Base-by-base conservation (phyloP, 805 yeast genomes). In the Metschnikowia shivogae region DNA sequence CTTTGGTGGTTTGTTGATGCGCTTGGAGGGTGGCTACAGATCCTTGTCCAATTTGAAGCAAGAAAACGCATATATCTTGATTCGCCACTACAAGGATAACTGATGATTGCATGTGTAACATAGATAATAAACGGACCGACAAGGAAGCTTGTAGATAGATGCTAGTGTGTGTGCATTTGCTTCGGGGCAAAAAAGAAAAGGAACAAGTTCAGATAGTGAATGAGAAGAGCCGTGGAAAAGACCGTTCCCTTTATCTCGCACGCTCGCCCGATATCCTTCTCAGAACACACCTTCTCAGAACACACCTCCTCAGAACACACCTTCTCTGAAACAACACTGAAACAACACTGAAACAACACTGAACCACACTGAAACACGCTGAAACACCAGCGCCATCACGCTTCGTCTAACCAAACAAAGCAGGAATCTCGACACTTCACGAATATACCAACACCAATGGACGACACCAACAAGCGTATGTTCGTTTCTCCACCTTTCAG, bases 21-120 rank as follows among this genome's bases (percentile, higher is more conserved):
- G 97, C 60, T 74, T 93, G 53, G 98, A 93, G 70, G 99, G 99
- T 56, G 87, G 88, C 46, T 93, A 90, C 72, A 82, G 97, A 66
- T 84, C 86, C 38, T 79, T 93, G 60, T 86, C 92, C 43, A 76
- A 81, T 58, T 80, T 93, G 66, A 93, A 92, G 68, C 98, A 92
- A 72, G 98, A 92, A 62, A 89, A 87, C 62, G 84, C 95, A 53
- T 93, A 90, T 70, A 74, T 93, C 58, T 76, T 93, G 63, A 84
- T 92, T 60, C 89, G 99, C 74, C 85, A 78, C 57, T 78, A 70
- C 56, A 70, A 66, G 57, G 74, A 71, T 49, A 54, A 52, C 46
- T 54, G 52, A 39, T 42, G 42, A 31, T 38, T 24, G 45, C 45
- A 31, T 44, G 34, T 50, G 52, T 48, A 52, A 40, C 41, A 46